Evolutionary conservation across 331 rosid species (phyloP).

Genomic region (Prunus yedoensis): DNA sequence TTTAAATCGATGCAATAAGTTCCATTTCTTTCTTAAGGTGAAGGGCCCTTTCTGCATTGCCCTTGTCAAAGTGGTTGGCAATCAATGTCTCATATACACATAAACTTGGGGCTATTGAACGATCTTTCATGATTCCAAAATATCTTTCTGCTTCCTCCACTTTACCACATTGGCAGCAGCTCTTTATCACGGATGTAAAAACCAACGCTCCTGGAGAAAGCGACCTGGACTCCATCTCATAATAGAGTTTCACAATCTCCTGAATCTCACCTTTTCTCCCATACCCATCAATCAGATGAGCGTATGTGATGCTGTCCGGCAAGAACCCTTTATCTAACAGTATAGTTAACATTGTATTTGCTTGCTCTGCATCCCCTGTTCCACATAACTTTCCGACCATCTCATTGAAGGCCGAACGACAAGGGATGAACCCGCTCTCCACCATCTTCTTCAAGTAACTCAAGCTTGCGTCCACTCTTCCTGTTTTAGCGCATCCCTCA

Average conservation of each 20-base stretch:
- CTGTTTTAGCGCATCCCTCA: constrained; percentile 50
- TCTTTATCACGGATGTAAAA: constrained; percentile 42
- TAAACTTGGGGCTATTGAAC: constrained; percentile 33
- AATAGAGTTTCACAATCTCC: constrained; percentile 63
- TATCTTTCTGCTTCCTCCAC: constrained; percentile 65
- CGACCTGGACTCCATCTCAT: constrained; percentile 65
- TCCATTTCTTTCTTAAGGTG: constrained; percentile 36
- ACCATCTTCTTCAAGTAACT: constrained; percentile 54
- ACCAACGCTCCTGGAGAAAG: constrained; percentile 54
- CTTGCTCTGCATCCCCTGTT: constrained; percentile 13
- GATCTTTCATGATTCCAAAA: constrained; percentile 54
- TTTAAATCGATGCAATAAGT: too few species aligned
- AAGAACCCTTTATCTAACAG: constrained; percentile 15
- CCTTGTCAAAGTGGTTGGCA: constrained; percentile 39
- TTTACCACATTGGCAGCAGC: constrained; percentile 56
- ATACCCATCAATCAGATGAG: constrained; percentile 59
- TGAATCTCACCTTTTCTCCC: constrained; percentile 36
- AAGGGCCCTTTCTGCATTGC: constrained; percentile 39
- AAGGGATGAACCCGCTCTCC: constrained; percentile 55
- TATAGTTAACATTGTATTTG: too few species aligned
- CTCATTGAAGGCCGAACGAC: constrained; percentile 58
- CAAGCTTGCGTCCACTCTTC: constrained; percentile 44
- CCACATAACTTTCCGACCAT: constrained; percentile 55
- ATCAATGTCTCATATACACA: constrained; percentile 47
- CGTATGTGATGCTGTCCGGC: constrained; percentile 57